These are phyloP conservation scores for Phytopythium cucurbitacearum DNA, from an alignment of 352 stramenopile species.

Conservation along the genomic window DNA sequence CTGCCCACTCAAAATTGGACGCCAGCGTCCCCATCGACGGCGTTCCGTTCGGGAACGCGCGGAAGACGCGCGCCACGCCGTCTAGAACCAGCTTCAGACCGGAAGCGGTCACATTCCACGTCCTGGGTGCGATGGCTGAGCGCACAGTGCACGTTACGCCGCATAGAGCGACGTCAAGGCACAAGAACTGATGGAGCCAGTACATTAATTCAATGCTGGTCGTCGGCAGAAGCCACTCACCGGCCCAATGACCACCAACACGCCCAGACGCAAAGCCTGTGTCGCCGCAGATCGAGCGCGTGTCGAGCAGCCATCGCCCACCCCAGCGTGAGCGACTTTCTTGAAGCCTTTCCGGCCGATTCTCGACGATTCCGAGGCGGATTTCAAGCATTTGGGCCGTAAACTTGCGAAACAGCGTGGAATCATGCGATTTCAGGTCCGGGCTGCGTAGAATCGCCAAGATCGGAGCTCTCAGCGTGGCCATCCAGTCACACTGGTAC, in stretches of 20 bases:
- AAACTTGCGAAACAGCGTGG: constrained; percentile 6
- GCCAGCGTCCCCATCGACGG: constrained; percentile 10
- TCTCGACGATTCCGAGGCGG: constrained; percentile 1
- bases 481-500: constrained; percentile 11
- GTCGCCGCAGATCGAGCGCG: constrained; percentile 4
- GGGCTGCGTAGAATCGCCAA: constrained; percentile 2
- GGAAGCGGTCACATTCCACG: not conserved
- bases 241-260: not conserved
- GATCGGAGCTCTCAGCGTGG: constrained; percentile 7
- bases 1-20: no score
- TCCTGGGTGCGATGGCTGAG: not conserved
- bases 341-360: constrained; percentile 2
- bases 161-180: no score
- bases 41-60: constrained; percentile 19
- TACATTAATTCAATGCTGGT: not conserved
- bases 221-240: not conserved
- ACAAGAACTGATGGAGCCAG: constrained; percentile 2
- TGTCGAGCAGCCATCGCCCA: constrained; percentile 11
- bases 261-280: no score
- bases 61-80: constrained; percentile 20
- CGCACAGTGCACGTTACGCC: not conserved
- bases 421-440: not conserved
- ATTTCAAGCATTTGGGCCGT: constrained; percentile 5
- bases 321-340: constrained; percentile 4
- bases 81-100: constrained; percentile 19